Conservation (phyloP, 2,329 filamentous ascomycete genomes). For the Sarocladiaceae sp. region DNA sequence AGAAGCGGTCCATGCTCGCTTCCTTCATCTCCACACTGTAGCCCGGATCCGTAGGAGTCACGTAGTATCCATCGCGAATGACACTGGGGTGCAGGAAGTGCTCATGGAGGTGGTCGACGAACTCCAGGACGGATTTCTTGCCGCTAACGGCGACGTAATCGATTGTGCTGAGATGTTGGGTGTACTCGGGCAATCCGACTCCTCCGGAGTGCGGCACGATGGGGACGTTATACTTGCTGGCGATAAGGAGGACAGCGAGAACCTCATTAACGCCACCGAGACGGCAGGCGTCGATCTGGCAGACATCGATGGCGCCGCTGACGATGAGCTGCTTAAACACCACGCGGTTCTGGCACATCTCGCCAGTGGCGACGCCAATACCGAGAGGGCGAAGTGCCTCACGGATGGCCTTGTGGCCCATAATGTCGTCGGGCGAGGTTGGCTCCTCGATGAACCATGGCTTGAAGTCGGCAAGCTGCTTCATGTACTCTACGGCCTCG, state of each 20-base stretch:
- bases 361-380: conserved; percentile 83
- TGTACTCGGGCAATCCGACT: conserved; percentile 87
- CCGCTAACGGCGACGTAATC: conserved; percentile 58
- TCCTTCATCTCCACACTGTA: conserved; percentile 94
- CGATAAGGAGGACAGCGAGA: conserved; percentile 81
- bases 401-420: conserved; percentile 79
- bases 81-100: conserved; percentile 79
- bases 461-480: conserved; percentile 72
- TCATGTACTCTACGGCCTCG: conserved; percentile 84
- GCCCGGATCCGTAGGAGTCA: conserved; percentile 73
- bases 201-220: conserved; percentile 87
- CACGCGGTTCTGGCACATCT: conserved; percentile 93
- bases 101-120: conserved; percentile 89
- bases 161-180: conserved; percentile 61
- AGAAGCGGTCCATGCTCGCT: conserved; percentile 74
- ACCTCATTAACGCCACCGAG: conserved; percentile 89
- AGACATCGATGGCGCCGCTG: conserved; percentile 74
- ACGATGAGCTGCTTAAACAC: conserved; percentile 89
- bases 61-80: conserved; percentile 81
- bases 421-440: conserved; percentile 81
- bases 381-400: conserved; percentile 68
- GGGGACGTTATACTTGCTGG: conserved; percentile 70
- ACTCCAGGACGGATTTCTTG: conserved; percentile 78
- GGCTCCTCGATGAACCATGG: conserved; percentile 96
- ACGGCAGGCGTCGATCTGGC: conserved; percentile 85